These are phyloP conservation scores for Brassica incana DNA, from an alignment of 345 rosid species.

Conservation along the genomic window DNA sequence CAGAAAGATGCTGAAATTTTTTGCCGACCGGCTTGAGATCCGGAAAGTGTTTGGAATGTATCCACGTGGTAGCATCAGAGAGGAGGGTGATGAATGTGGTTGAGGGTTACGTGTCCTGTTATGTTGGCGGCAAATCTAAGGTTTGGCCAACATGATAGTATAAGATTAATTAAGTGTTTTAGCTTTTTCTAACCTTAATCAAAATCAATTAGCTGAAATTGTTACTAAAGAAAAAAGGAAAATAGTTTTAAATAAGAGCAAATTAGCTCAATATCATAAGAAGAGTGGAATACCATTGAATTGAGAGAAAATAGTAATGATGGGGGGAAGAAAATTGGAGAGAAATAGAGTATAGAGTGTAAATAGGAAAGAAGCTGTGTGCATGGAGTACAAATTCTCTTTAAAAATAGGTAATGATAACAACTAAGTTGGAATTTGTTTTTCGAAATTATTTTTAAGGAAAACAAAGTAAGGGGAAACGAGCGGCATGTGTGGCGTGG, in stretches of 20 bases:
- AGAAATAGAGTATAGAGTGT: no score
- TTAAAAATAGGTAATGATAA: conserved; percentile 13
- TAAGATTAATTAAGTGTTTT: conserved; percentile 5
- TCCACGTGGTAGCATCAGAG: conserved; percentile 24
- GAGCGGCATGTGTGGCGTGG: conserved; percentile 30
- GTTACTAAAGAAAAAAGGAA: background rate
- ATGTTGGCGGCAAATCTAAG: conserved; percentile 35
- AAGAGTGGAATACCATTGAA: no score
- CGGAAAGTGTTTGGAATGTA: conserved; percentile 30
- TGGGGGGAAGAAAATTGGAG: no score
- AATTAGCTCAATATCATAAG: no score
- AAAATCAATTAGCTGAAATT: background rate
- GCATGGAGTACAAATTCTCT: background rate
- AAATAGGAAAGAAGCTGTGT: no score
- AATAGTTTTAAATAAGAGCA: background rate
- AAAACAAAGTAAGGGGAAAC: background rate
- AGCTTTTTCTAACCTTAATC: background rate
- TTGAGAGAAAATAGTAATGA: no score
- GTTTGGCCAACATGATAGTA: conserved; percentile 30
- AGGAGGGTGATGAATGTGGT: conserved; percentile 22
- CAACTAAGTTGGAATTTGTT: conserved; percentile 30
- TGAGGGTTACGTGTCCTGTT: conserved; percentile 23
- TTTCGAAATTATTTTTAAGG: background rate
- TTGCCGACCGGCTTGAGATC: conserved; percentile 38
- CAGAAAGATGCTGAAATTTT: conserved; percentile 1